Conservation (phyloP, 768 basidiomycete genomes). For the Kwoniella sp. region DNA sequence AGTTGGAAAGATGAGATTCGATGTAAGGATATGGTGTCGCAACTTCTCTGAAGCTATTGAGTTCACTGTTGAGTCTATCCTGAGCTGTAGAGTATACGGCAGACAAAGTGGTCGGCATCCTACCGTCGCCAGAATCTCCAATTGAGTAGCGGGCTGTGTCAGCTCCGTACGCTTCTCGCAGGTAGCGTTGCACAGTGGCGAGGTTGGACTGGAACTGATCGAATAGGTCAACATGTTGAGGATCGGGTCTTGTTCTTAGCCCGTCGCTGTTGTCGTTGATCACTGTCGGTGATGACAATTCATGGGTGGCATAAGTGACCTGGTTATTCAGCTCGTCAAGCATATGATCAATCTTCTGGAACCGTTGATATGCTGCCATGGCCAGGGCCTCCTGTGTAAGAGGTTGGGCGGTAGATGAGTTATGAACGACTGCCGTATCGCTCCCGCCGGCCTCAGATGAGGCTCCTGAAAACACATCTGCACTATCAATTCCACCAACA, state of each 20-base stretch:
- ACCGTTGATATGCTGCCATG: too few species aligned
- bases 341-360: too few species aligned
- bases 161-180: not conserved
- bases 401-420: too few species aligned
- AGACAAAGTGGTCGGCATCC: not conserved
- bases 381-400: too few species aligned
- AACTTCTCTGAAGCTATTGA: not conserved
- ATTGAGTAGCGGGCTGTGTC: not conserved
- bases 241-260: not conserved
- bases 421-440: too few species aligned
- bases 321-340: not conserved
- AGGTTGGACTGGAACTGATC: not conserved
- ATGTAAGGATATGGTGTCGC: not conserved
- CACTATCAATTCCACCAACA: too few species aligned
- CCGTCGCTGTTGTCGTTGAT: not conserved
- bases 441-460: too few species aligned
- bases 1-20: not conserved
- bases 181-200: not conserved
- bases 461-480: too few species aligned
- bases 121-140: too few species aligned
- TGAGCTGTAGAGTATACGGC: not conserved
- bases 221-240: not conserved
- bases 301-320: not conserved
- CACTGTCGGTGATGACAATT: too few species aligned
- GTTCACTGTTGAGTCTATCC: not conserved